A percentile compares a stretch with the other conserved stretches of the same genome.
Conservation (phyloP, 2,329 filamentous ascomycete genomes). For the Penicillium sp. region DNA sequence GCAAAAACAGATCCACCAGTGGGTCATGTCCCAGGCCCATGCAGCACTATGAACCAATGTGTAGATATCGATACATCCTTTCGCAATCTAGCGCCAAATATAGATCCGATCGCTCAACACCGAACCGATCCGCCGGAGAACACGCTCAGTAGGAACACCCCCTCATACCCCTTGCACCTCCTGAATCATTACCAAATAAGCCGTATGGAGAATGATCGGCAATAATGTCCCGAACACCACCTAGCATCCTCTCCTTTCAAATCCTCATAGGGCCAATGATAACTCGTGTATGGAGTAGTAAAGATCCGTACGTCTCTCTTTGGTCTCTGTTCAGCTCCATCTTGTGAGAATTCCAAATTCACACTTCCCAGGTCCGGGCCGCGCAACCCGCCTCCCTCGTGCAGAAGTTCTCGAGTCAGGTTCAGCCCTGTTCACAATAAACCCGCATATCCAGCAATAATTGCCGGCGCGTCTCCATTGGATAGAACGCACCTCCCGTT, state of each 20-base stretch:
- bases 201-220: conserved; percentile 15
- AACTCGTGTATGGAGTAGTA: not conserved
- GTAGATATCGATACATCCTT: not conserved
- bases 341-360: not conserved
- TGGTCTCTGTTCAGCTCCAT: not conserved
- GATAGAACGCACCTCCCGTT: conserved; percentile 4
- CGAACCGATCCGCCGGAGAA: not conserved
- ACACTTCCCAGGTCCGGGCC: conserved; percentile 1
- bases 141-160: conserved; percentile 3
- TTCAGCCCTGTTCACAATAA: conserved; percentile 14
- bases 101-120: conserved; percentile 1
- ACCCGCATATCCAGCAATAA: conserved; percentile 7
- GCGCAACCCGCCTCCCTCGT: conserved; percentile 3
- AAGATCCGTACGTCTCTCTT: conserved; percentile 3
- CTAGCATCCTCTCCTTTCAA: not conserved
- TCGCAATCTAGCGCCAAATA: not conserved
- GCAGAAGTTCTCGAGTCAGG: conserved; percentile 5
- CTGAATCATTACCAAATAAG: not conserved
- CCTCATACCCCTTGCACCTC: conserved; percentile 4
- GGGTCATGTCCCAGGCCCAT: not conserved
- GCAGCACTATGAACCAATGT: not conserved
- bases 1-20: not conserved
- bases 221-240: conserved; percentile 15
- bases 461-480: conserved; percentile 9
- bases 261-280: not conserved